These are phyloP conservation scores for Aspergillus puulaauensis DNA, from an alignment of 2,329 filamentous ascomycete species.

Conservation along the genomic window DNA sequence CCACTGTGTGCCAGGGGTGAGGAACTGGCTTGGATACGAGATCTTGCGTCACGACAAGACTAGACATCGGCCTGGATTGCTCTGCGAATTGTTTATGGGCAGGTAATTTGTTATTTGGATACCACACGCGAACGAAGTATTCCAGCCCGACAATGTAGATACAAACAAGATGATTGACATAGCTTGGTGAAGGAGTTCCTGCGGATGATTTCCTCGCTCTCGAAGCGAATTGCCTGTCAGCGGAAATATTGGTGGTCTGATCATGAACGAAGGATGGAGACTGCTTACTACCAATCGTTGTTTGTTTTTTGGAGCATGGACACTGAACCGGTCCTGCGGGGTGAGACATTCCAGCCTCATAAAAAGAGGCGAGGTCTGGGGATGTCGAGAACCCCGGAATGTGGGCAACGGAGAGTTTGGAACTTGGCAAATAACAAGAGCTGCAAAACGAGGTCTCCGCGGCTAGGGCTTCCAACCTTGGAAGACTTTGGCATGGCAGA, in stretches of 20 bases:
- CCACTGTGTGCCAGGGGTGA: neutral
- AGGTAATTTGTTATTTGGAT: neutral
- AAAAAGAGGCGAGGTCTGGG: neutral
- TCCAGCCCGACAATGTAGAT: neutral
- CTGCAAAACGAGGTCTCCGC: constrained; percentile 5
- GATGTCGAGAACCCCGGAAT: neutral
- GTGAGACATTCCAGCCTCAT: constrained; percentile 3
- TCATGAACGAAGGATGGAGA: neutral
- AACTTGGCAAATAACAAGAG: constrained; percentile 18
- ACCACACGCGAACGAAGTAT: neutral
- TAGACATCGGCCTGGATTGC: neutral
- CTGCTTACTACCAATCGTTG: neutral
- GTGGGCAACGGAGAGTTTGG: constrained; percentile 2
- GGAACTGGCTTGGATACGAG: constrained; percentile 10
- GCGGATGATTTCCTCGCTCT: neutral
- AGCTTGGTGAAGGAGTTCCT: neutral
- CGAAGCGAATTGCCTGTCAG: neutral
- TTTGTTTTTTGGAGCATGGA: neutral
- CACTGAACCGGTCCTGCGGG: neutral
- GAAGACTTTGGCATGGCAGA: neutral
- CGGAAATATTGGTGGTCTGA: neutral
- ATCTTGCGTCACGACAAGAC: neutral
- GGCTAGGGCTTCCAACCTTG: neutral
- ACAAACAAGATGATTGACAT: neutral
- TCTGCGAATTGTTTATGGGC: neutral